Conservation (phyloP, 345 rosid species). For the Cochlearia excelsa region DNA sequence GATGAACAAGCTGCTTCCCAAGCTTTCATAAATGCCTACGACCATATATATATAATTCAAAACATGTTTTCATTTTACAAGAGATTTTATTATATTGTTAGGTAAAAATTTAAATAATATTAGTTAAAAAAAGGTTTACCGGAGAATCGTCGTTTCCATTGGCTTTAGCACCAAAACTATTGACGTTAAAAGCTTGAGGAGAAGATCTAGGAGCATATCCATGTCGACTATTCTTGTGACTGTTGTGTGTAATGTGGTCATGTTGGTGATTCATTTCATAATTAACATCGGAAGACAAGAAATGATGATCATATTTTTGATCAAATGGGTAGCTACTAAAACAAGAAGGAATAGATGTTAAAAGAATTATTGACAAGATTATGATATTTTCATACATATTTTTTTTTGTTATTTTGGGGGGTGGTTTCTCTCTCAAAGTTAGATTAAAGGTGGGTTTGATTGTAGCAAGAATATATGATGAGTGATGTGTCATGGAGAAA, state of each 20-base stretch:
- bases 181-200: slow-evolving; percentile 40
- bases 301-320: slow-evolving; percentile 20
- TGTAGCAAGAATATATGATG: slow-evolving; percentile 13
- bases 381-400: slow-evolving; percentile 25
- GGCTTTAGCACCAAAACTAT: slow-evolving; percentile 54
- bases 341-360: slow-evolving; percentile 21
- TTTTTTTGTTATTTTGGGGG: neutral
- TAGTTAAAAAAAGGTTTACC: slow-evolving; percentile 29
- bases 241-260: slow-evolving; percentile 19
- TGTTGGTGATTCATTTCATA: slow-evolving; percentile 23
- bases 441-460: slow-evolving; percentile 36
- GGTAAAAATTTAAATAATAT: neutral
- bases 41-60: neutral
- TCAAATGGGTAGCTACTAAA: slow-evolving; percentile 28
- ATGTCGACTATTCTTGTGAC: slow-evolving; percentile 7
- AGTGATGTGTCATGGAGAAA: slow-evolving; percentile 25
- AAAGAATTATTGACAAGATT: slow-evolving; percentile 25
- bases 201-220: slow-evolving; percentile 34
- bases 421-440: slow-evolving; percentile 19
- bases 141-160: slow-evolving; percentile 55
- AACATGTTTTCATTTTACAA: neutral
- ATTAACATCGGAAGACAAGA: slow-evolving; percentile 5
- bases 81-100: neutral
- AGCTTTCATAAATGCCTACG: slow-evolving; percentile 58
- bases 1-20: slow-evolving; percentile 70